These are phyloP conservation scores for Casuarina glauca DNA, from an alignment of 306 rosid genomes.

Conservation along the genomic window DNA sequence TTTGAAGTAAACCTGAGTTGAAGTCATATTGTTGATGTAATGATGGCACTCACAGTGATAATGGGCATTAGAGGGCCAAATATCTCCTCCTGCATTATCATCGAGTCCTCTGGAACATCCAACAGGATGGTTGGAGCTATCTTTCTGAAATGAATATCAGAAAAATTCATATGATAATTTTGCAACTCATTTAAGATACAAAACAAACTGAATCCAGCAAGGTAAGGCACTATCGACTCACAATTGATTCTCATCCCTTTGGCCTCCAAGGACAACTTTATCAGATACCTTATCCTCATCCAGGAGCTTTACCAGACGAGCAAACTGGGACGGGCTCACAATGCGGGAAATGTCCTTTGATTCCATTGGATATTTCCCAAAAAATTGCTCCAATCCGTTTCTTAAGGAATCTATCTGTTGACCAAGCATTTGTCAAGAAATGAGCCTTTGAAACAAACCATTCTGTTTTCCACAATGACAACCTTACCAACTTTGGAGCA, in stretches of 20 bases:
- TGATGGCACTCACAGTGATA: constrained; percentile 51
- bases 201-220: constrained; percentile 20
- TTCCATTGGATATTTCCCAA: constrained; percentile 57
- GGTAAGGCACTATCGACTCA: constrained; percentile 36
- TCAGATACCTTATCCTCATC: constrained; percentile 63
- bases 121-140: constrained; percentile 77
- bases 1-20: constrained; percentile 2
- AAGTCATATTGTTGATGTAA: constrained; percentile 12
- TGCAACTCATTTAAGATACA: background rate
- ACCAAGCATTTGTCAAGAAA: constrained; percentile 23
- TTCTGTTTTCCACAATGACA: constrained; percentile 8
- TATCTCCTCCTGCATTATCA: constrained; percentile 80
- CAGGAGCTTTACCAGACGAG: constrained; percentile 59
- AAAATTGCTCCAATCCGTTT: constrained; percentile 48
- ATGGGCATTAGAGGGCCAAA: constrained; percentile 81
- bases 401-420: constrained; percentile 57
- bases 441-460: background rate
- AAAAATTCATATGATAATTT: constrained; percentile 18
- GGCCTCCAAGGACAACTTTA: constrained; percentile 76
- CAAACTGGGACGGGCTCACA: constrained; percentile 58
- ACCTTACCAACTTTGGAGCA: constrained; percentile 69
- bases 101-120: constrained; percentile 66
- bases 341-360: constrained; percentile 71
- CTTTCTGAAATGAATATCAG: constrained; percentile 45
- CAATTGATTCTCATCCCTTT: constrained; percentile 61